phyloP scores from a whole-genome alignment of 495 filamentous ascomycete species.

The Pyrenula massariospora region DNA sequence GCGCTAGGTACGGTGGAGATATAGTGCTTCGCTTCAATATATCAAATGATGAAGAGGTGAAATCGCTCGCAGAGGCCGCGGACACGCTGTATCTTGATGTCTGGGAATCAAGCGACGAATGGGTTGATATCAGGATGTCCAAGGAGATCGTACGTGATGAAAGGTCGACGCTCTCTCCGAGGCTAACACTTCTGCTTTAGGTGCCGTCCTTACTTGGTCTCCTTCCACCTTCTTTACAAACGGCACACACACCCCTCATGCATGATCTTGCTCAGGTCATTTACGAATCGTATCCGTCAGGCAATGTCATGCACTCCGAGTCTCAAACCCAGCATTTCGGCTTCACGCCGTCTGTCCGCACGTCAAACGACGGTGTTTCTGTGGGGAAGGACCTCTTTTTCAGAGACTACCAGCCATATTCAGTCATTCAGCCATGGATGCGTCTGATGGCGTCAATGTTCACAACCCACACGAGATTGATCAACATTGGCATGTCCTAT shows the following conservation, averaged over 20 bases:
- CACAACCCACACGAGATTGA: conserved; percentile 59
- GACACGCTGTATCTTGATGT: conserved; percentile 75
- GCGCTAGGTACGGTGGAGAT: conserved; percentile 63
- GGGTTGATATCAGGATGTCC: conserved; percentile 76
- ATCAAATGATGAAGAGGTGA: conserved; percentile 54
- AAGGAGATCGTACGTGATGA: conserved; percentile 54
- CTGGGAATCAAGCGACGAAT: conserved; percentile 73
- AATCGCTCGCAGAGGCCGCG: conserved; percentile 59
- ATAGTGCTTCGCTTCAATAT: conserved; percentile 84
- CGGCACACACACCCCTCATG: conserved; percentile 63
- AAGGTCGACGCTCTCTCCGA: not conserved
- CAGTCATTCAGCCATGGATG: conserved; percentile 81
- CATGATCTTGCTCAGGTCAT: conserved; percentile 70
- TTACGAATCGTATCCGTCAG: conserved; percentile 60
- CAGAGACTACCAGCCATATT: conserved; percentile 69
- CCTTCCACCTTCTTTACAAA: conserved; percentile 63
- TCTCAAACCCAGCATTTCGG: conserved; percentile 13
- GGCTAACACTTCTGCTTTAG: conserved; percentile 19
- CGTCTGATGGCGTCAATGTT: conserved; percentile 80
- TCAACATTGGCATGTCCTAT: conserved; percentile 67
- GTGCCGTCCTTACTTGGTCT: conserved; percentile 71
- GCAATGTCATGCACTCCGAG: conserved; percentile 10
- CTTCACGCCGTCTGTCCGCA: conserved; percentile 21
- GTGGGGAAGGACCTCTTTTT: conserved; percentile 65
- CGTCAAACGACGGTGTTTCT: conserved; percentile 20